Conservation (phyloP, 495 filamentous ascomycete genomes). For the Penicillium coprophilum region DNA sequence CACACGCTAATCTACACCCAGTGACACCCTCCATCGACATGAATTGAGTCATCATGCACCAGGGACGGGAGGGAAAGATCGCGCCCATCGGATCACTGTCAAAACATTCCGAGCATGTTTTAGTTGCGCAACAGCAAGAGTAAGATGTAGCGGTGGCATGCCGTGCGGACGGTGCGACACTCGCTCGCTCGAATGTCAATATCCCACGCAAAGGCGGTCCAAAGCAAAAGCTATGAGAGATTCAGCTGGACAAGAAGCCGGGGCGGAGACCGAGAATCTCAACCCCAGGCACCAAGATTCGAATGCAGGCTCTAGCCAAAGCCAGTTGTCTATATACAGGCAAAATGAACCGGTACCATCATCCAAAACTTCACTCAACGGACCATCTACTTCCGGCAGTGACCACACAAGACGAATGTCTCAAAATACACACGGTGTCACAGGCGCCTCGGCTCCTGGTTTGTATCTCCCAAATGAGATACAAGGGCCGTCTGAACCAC, state of each 20-base stretch:
- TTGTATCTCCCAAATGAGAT: constrained; percentile 17
- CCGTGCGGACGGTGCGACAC: constrained; percentile 55
- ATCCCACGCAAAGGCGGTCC: constrained; percentile 47
- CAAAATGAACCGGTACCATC: constrained; percentile 9
- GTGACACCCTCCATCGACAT: constrained; percentile 58
- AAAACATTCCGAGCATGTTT: constrained; percentile 54
- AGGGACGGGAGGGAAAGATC: constrained; percentile 40
- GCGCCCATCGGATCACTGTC: constrained; percentile 43
- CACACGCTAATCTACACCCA: constrained; percentile 14
- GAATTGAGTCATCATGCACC: constrained; percentile 51
- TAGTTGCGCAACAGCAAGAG: constrained; percentile 55
- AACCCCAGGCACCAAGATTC: constrained; percentile 2
- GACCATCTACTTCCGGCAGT: neutral
- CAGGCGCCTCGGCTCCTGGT: constrained; percentile 6
- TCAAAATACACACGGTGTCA: constrained; percentile 6
- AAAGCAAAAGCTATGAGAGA: constrained; percentile 34
- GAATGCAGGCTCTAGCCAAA: constrained; percentile 15
- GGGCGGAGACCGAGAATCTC: constrained; percentile 14
- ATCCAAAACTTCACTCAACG: constrained; percentile 7
- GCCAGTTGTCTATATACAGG: constrained; percentile 23
- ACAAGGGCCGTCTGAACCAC: neutral
- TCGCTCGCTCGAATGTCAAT: constrained; percentile 52
- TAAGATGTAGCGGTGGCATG: constrained; percentile 54
- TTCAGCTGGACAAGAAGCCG: constrained; percentile 15
- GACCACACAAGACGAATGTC: constrained; percentile 2